These are phyloP conservation scores for Saturnispora hagleri DNA, from an alignment of 805 yeast species.

Conservation along the genomic window DNA sequence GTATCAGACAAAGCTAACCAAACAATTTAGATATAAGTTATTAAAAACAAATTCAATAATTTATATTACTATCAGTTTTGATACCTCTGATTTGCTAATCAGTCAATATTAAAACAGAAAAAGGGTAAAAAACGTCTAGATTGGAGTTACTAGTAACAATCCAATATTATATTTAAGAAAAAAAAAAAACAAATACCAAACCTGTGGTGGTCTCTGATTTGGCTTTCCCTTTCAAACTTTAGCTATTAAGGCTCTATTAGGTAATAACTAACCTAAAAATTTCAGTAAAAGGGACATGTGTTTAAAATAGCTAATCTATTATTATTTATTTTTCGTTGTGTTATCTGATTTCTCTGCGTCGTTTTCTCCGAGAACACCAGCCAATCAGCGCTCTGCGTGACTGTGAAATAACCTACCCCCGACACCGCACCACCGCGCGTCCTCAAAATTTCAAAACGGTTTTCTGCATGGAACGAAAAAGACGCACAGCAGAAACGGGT, in stretches of 20 bases:
- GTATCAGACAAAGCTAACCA: neutral
- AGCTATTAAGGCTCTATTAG: neutral
- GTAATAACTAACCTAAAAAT: neutral
- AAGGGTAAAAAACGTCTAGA: neutral
- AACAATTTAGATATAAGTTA: neutral
- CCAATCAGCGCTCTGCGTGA: neutral
- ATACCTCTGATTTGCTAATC: neutral
- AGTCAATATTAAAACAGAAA: neutral
- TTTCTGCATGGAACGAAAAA: neutral
- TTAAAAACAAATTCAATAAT: neutral
- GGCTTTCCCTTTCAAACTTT: neutral
- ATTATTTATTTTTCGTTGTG: neutral
- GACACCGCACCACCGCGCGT: neutral
- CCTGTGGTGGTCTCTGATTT: neutral
- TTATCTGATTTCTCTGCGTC: constrained; percentile 1
- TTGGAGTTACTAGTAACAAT: neutral
- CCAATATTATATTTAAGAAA: neutral
- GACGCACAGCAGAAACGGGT: neutral
- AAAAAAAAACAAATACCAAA: neutral
- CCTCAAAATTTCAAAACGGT: neutral
- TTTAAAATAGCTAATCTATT: neutral
- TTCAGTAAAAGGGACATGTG: neutral
- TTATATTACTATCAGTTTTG: neutral
- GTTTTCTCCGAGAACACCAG: neutral
- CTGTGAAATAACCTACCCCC: neutral